Conservation (phyloP, 768 basidiomycete genomes). For the Boletus tylopilopsis region DNA sequence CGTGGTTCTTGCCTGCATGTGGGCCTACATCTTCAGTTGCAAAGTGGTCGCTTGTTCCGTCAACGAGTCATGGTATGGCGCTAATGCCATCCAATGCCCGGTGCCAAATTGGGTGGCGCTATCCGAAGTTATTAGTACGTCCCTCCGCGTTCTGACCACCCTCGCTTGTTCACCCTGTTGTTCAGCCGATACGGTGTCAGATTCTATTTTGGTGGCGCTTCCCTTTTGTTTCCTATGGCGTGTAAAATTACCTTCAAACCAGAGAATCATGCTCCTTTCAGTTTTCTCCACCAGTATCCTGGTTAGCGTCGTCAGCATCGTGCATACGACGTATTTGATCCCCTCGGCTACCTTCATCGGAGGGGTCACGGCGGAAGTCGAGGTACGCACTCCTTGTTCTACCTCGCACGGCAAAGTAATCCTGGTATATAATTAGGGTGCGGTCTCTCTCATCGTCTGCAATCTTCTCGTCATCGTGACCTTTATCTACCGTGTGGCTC, state of each 20-base stretch:
- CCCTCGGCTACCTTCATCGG: slow-evolving; percentile 13
- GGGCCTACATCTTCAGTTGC: slow-evolving; percentile 15
- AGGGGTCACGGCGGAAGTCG: slow-evolving; percentile 37
- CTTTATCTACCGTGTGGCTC: slow-evolving; percentile 26
- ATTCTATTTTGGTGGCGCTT: slow-evolving; percentile 41
- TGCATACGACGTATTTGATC: slow-evolving; percentile 43
- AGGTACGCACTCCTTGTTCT: slow-evolving; percentile 29
- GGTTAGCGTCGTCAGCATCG: slow-evolving; percentile 41
- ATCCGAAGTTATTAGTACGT: slow-evolving; percentile 51
- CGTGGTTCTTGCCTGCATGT: slow-evolving; percentile 14
- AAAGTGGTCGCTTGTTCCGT: slow-evolving; percentile 41
- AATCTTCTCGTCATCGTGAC: slow-evolving; percentile 40
- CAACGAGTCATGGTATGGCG: slow-evolving; percentile 36
- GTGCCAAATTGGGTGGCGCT: slow-evolving; percentile 46
- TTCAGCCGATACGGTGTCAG: slow-evolving; percentile 46
- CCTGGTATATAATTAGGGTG: slow-evolving; percentile 21
- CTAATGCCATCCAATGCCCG: slow-evolving; percentile 36
- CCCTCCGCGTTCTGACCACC: background rate
- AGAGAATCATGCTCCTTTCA: slow-evolving; percentile 37
- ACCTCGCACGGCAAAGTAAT: background rate
- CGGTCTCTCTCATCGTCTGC: slow-evolving; percentile 38
- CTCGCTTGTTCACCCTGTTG: background rate
- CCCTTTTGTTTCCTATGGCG: slow-evolving; percentile 44
- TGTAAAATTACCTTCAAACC: slow-evolving; percentile 38
- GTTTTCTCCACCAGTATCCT: slow-evolving; percentile 54